Conservation (phyloP, 2,329 filamentous ascomycete species). For the Fusarium robinianum region DNA sequence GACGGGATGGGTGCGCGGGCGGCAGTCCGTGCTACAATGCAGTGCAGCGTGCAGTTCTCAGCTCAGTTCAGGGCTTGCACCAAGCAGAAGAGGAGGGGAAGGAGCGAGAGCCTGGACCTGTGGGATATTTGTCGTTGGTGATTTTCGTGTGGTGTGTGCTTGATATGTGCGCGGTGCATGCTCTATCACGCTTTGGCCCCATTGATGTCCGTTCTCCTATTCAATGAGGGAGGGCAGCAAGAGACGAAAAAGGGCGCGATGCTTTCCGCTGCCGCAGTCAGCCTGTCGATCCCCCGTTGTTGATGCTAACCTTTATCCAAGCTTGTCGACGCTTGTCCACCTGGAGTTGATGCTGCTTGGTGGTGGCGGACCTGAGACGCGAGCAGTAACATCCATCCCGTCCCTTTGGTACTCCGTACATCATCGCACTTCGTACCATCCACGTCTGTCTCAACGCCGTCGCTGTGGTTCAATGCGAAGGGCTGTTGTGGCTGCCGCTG, state of each 20-base stretch:
- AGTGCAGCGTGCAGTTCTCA: slow-evolving; percentile 8
- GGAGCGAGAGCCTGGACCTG: slow-evolving; percentile 9
- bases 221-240: neutral
- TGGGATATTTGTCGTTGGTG: slow-evolving; percentile 14
- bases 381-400: slow-evolving; percentile 6
- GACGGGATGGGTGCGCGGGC: slow-evolving; percentile 14
- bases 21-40: slow-evolving; percentile 22
- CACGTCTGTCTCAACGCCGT: no score
- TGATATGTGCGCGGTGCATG: slow-evolving; percentile 9
- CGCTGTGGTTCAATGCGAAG: no score
- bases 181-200: slow-evolving; percentile 18
- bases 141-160: slow-evolving; percentile 1
- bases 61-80: slow-evolving; percentile 21
- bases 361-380: slow-evolving; percentile 4
- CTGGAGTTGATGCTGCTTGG: slow-evolving; percentile 12
- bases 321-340: slow-evolving; percentile 11
- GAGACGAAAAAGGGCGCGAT: slow-evolving; percentile 13
- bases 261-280: slow-evolving; percentile 22
- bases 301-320: slow-evolving; percentile 17
- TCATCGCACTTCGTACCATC: no score
- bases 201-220: slow-evolving; percentile 11
- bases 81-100: slow-evolving; percentile 8
- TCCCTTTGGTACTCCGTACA: no score
- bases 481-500: no score
- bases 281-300: slow-evolving; percentile 24